Percentiles rank a stretch among this genome's conserved stretches.
These are phyloP conservation scores for Penicillium paradoxum DNA, from an alignment of 495 filamentous ascomycete species.

Conservation along the genomic window DNA sequence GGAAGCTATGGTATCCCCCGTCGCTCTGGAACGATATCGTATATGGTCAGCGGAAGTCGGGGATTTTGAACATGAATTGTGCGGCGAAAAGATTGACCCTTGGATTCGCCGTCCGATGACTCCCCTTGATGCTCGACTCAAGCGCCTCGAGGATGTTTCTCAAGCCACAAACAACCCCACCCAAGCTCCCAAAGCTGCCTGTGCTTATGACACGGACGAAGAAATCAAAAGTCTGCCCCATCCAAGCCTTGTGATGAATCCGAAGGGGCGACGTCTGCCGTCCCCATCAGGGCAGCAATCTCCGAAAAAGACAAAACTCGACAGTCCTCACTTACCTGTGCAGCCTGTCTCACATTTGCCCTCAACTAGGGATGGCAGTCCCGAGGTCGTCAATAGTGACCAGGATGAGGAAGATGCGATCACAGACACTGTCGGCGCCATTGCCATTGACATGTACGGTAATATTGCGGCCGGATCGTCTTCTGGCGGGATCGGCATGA, in stretches of 20 bases:
- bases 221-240: background rate
- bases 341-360: background rate
- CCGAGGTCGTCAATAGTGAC: background rate
- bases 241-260: too few species aligned
- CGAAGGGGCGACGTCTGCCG: background rate
- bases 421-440: slow-evolving; percentile 91
- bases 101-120: slow-evolving; percentile 6
- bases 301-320: background rate
- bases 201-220: background rate
- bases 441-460: slow-evolving; percentile 79
- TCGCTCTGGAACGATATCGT: slow-evolving; percentile 65
- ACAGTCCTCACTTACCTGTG: background rate
- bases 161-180: background rate
- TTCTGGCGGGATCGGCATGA: slow-evolving; percentile 99
- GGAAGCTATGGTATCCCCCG: slow-evolving; percentile 69
- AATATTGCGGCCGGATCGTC: slow-evolving; percentile 96
- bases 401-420: background rate
- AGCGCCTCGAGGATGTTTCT: background rate
- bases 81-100: background rate
- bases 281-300: background rate
- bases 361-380: background rate
- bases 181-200: background rate
- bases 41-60: slow-evolving; percentile 74
- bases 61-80: slow-evolving; percentile 29
- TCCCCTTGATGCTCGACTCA: slow-evolving; percentile 1